Percentiles rank a stretch among this genome's conserved stretches.
phyloP scores from a whole-genome alignment of 2,329 filamentous ascomycete genomes.

The Pseudogymnoascus destructans region DNA sequence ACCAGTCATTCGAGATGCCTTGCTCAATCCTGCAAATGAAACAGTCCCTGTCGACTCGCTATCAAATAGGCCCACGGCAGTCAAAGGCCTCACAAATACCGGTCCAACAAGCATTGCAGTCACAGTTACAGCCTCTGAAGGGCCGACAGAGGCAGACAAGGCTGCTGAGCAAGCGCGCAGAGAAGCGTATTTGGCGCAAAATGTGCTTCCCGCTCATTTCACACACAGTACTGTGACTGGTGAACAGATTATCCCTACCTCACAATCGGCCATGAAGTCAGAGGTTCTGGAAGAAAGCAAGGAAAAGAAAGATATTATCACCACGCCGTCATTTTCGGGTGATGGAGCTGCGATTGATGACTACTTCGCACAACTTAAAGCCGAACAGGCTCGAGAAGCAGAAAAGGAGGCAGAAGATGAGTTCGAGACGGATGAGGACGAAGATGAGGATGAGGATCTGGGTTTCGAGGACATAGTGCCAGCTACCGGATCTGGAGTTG shows the following conservation, averaged over 20 bases:
- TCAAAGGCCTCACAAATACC: constrained; percentile 53
- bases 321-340: constrained; percentile 31
- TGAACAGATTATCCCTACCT: constrained; percentile 40
- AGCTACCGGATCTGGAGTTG: constrained; percentile 15
- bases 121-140: constrained; percentile 52
- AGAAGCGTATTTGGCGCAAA: constrained; percentile 53
- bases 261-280: constrained; percentile 27
- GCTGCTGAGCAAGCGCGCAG: constrained; percentile 51
- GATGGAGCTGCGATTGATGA: constrained; percentile 48
- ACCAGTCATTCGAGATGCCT: constrained; percentile 52
- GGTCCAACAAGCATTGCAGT: constrained; percentile 58
- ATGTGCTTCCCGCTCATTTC: constrained; percentile 60
- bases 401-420: constrained; percentile 38
- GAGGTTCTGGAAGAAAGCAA: constrained; percentile 30
- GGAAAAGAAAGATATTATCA: constrained; percentile 34
- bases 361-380: constrained; percentile 54
- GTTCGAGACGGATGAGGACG: constrained; percentile 35
- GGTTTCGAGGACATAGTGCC: constrained; percentile 35
- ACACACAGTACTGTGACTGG: constrained; percentile 55
- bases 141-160: constrained; percentile 53
- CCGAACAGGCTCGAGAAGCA: constrained; percentile 40
- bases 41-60: constrained; percentile 44
- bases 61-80: constrained; percentile 48
- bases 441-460: constrained; percentile 32
- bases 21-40: constrained; percentile 47